These are phyloP conservation scores for Tylopilus intermedius DNA, from an alignment of 768 basidiomycete genomes.

Conservation along the genomic window DNA sequence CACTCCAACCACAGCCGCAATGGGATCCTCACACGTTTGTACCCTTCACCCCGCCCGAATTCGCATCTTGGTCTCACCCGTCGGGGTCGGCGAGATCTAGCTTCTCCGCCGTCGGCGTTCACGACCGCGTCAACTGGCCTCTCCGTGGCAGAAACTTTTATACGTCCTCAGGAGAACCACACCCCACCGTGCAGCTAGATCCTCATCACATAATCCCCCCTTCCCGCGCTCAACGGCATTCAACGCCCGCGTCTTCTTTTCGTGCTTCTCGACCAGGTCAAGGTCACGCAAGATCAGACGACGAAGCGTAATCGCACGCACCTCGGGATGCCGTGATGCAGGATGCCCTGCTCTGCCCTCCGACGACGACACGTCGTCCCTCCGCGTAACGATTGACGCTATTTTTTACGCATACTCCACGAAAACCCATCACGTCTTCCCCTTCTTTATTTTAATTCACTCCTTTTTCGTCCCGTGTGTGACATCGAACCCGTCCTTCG, in stretches of 20 bases:
- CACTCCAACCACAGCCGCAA: slow-evolving; percentile 61
- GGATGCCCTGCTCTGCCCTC: neutral
- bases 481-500: neutral
- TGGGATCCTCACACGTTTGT: slow-evolving; percentile 50
- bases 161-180: slow-evolving; percentile 14
- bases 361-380: neutral
- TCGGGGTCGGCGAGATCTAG: slow-evolving; percentile 27
- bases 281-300: slow-evolving; percentile 18
- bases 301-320: slow-evolving; percentile 17
- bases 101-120: slow-evolving; percentile 14
- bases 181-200: slow-evolving; percentile 11
- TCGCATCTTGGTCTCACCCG: slow-evolving; percentile 32
- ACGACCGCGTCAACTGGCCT: slow-evolving; percentile 14
- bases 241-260: slow-evolving; percentile 11
- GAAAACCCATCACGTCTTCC: slow-evolving; percentile 20
- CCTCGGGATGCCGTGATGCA: slow-evolving; percentile 17
- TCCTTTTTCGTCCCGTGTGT: neutral
- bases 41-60: slow-evolving; percentile 34
- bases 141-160: slow-evolving; percentile 11
- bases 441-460: neutral
- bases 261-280: slow-evolving; percentile 13
- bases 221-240: slow-evolving; percentile 15
- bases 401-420: slow-evolving; percentile 19
- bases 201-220: slow-evolving; percentile 17
- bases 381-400: slow-evolving; percentile 18